Evolutionary conservation across 495 filamentous ascomycete genomes (phyloP).

Genomic region (Trichoderma asperelloides): DNA sequence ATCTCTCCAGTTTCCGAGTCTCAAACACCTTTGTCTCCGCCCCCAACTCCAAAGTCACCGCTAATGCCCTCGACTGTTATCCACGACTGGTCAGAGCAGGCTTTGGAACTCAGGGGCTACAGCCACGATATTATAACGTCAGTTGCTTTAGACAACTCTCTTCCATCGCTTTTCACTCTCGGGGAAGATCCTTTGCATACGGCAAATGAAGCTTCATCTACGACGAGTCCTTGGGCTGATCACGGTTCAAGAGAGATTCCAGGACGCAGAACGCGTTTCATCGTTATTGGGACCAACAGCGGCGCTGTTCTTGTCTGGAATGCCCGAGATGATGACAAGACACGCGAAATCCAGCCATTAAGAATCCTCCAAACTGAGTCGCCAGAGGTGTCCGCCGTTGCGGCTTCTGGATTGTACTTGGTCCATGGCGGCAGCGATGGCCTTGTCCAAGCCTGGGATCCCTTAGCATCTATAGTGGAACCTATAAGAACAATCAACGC

Average conservation of each 20-base stretch:
- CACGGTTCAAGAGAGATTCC: conserved; percentile 50
- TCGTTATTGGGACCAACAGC: conserved; percentile 73
- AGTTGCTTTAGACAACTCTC: conserved; percentile 67
- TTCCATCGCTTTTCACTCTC: conserved; percentile 54
- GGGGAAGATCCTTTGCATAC: conserved; percentile 64
- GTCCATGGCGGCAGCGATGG: conserved; percentile 94
- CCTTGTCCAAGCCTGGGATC: conserved; percentile 95
- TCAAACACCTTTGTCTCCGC: conserved; percentile 11
- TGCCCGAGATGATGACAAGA: conserved; percentile 50
- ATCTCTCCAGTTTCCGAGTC: neutral
- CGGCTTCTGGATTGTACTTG: conserved; percentile 74
- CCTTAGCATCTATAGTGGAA: conserved; percentile 66
- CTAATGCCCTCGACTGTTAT: neutral
- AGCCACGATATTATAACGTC: conserved; percentile 48
- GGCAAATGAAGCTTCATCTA: conserved; percentile 13
- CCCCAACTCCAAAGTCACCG: conserved; percentile 5
- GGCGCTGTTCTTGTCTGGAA: conserved; percentile 81
- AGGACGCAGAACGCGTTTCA: conserved; percentile 71
- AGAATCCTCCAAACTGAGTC: conserved; percentile 86
- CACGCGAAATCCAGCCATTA: conserved; percentile 50
- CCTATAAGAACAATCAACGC: conserved; percentile 87
- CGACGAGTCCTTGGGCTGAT: conserved; percentile 21
- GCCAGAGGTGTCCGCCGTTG: conserved; percentile 78
- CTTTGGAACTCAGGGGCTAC: conserved; percentile 24
- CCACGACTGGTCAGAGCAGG: conserved; percentile 32